Evolutionary conservation across 257 asterid species (phyloP).

Genomic region (Solanum habrochaites): DNA sequence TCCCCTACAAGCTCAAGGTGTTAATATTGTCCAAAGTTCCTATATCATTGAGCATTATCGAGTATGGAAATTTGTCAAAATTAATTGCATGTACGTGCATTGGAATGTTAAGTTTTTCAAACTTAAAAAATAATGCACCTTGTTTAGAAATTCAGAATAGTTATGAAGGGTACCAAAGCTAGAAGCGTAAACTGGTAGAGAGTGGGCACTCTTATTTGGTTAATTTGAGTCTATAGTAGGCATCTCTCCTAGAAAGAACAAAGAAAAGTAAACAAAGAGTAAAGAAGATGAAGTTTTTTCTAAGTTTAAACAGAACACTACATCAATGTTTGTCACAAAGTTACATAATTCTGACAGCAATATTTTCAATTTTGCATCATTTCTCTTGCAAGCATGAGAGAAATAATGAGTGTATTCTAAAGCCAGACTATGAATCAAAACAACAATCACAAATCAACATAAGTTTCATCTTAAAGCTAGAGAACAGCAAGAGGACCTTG

Average conservation of each 20-base stretch:
- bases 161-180: neutral
- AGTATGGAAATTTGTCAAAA: neutral
- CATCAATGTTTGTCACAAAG: neutral
- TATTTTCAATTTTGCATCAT: neutral
- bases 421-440: neutral
- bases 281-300: neutral
- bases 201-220: neutral
- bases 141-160: neutral
- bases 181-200: neutral
- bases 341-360: neutral
- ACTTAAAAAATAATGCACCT: neutral
- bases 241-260: neutral
- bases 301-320: neutral
- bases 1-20: conserved; percentile 43
- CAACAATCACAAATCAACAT: neutral
- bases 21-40: neutral
- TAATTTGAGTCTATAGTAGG: neutral
- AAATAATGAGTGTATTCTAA: neutral
- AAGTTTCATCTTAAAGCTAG: neutral
- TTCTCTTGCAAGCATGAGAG: neutral
- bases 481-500: conserved; percentile 36
- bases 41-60: neutral
- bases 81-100: neutral
- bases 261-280: neutral
- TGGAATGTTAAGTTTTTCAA: neutral